Evolutionary conservation across 177 flowering plant species (phyloP).

Genomic region (Tripterygium wilfordii): DNA sequence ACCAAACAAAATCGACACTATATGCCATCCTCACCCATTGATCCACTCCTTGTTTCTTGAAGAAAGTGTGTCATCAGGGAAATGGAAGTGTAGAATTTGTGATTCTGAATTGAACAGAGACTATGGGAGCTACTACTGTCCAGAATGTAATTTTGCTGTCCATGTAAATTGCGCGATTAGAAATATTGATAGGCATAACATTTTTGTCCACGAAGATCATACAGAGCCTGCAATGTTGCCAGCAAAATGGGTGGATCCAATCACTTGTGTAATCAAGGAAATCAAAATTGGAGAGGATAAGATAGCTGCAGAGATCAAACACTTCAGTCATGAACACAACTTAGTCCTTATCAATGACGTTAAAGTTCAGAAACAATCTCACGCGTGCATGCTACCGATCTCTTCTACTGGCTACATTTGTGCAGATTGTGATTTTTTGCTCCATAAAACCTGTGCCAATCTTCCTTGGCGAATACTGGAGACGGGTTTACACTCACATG

Average conservation of each 20-base stretch:
- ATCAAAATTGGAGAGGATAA: not conserved
- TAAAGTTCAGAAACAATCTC: not conserved
- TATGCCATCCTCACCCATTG: not conserved
- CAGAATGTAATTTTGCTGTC: not conserved
- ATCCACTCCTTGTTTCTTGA: not conserved
- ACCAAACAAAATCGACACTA: not conserved
- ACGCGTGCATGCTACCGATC: conserved; percentile 2
- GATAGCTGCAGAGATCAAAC: not conserved
- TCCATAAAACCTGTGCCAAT: too few species aligned
- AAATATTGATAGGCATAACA: not conserved
- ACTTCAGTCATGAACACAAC: conserved; percentile 1
- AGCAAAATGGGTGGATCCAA: not conserved
- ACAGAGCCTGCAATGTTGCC: not conserved
- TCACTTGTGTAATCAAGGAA: too few species aligned
- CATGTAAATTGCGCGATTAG: conserved; percentile 1
- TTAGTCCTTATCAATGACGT: not conserved
- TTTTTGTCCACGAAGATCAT: too few species aligned
- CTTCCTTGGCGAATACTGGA: too few species aligned
- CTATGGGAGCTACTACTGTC: conserved; percentile 2
- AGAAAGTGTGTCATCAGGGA: not conserved
- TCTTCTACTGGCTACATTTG: too few species aligned
- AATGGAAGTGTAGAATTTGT: conserved; percentile 1
- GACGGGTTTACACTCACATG: too few species aligned
- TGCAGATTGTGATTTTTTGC: too few species aligned
- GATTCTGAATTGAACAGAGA: not conserved